Evolutionary conservation across 2,329 filamentous ascomycete genomes (phyloP), one percentile per base, ranked within the genome.

Genomic region (Phyllosticta citriasiana): DNA sequence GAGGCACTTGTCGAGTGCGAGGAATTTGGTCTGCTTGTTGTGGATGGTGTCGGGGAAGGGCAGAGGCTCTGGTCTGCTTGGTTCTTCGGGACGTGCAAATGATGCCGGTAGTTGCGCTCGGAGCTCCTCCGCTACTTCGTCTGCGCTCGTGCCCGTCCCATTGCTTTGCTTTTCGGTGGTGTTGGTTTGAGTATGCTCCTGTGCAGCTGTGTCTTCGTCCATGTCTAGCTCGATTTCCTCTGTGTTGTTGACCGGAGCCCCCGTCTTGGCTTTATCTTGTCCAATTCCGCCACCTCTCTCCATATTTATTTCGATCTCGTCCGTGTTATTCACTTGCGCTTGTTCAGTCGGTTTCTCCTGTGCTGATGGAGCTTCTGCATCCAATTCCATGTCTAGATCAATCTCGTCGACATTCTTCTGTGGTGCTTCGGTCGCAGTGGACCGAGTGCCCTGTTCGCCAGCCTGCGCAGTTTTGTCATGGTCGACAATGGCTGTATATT

Each of bases 1-100:
- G 52, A 93, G 81, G 69, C 91, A 96, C 74, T 99, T 99, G 75
- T 97, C 93, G 2, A 99, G 79, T 0, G 94, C 89, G 10, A 99
- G 80, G 73, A 99, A 99, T 12, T 86, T 81, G 2, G 93, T 95
- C 4, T 81, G 80, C 22, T 81, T 88, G 77, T 97, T 97, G 1
- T 81, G 83, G 64, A 97, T 95, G 0, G 80, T 82, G 0, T 81
- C 70, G 0, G 91, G 91, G 16, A 88, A 84, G 2, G 87, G 84
- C 9, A 74, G 61, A 19, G 19, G 53, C 10, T 40, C 35, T 82
- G 82, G 16, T 84, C 79, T 5, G 71, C 60, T 64, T 50, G 64
- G 65, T 62, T 65, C 63, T 58, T 33, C 55, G 47, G 66, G 64
- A 25, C 58, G 61, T 22, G 64, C 76, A 71, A 96, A 96, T 1